These are phyloP conservation scores for Blastobotrys malaysiensis DNA, from an alignment of 1,139 yeast genomes.

Conservation along the genomic window DNA sequence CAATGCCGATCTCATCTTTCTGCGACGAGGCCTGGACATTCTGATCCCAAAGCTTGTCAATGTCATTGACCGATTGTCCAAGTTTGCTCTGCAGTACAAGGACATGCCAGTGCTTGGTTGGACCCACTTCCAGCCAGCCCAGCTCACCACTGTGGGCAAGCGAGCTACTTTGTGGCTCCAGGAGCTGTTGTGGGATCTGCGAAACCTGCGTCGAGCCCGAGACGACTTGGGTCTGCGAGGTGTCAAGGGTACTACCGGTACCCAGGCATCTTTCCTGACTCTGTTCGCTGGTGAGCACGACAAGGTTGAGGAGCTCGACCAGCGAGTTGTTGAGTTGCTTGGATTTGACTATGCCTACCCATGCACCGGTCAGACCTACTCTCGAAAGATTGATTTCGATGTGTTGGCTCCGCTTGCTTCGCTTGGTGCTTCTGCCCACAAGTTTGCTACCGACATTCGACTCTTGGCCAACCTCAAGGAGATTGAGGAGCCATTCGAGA, in stretches of 20 bases:
- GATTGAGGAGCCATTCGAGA: constrained; percentile 97
- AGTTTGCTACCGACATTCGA: constrained; percentile 96
- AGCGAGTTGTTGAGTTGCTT: constrained; percentile 83
- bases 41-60: constrained; percentile 92
- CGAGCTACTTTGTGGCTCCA: constrained; percentile 97
- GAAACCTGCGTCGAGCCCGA: constrained; percentile 94
- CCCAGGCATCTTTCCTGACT: constrained; percentile 93
- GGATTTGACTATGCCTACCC: constrained; percentile 96
- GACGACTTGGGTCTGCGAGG: constrained; percentile 96
- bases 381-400: constrained; percentile 96
- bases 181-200: constrained; percentile 94
- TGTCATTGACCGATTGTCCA: constrained; percentile 82
- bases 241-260: constrained; percentile 98
- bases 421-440: constrained; percentile 94
- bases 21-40: constrained; percentile 91
- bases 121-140: constrained; percentile 99
- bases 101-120: constrained; percentile 97
- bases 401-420: constrained; percentile 89
- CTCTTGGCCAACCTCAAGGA: constrained; percentile 94
- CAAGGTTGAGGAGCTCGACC: constrained; percentile 87
- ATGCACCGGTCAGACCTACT: constrained; percentile 96
- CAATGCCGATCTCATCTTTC: constrained; percentile 93
- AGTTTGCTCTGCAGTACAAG: constrained; percentile 86
- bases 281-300: constrained; percentile 96
- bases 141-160: constrained; percentile 96